A percentile compares a stretch with the other conserved stretches of the same genome.
Evolutionary conservation across 2,329 filamentous ascomycete species (phyloP).

Genomic region (Ascochyta clinopodiicola): DNA sequence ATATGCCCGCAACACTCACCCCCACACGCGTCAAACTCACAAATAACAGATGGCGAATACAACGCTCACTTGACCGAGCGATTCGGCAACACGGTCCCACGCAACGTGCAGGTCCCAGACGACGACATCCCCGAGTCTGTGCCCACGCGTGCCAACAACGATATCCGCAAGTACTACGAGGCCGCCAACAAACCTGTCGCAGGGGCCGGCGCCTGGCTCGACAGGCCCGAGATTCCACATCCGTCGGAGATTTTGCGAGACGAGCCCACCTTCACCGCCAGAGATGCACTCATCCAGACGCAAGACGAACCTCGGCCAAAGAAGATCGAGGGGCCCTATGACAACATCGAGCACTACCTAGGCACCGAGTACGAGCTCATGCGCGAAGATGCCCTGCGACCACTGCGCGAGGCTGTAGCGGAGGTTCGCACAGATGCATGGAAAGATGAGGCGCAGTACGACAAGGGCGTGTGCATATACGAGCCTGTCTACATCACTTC

Average conservation of each 20-base stretch:
- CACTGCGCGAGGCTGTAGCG: slow-evolving; percentile 71
- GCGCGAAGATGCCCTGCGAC: slow-evolving; percentile 74
- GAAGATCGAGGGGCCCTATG: slow-evolving; percentile 60
- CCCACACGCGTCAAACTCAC: neutral
- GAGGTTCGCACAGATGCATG: slow-evolving; percentile 36
- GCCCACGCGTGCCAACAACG: slow-evolving; percentile 24
- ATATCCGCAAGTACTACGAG: slow-evolving; percentile 38
- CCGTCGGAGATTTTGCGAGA: slow-evolving; percentile 56
- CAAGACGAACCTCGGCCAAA: slow-evolving; percentile 33
- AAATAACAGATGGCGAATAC: slow-evolving; percentile 21
- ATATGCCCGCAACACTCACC: neutral
- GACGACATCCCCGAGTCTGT: slow-evolving; percentile 23
- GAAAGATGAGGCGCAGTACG: slow-evolving; percentile 59
- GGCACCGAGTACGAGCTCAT: slow-evolving; percentile 76
- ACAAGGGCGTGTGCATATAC: slow-evolving; percentile 46
- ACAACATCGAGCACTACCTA: slow-evolving; percentile 70
- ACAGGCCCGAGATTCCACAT: slow-evolving; percentile 62
- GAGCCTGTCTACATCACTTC: slow-evolving; percentile 69
- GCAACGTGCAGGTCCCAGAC: slow-evolving; percentile 10
- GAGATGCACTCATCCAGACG: slow-evolving; percentile 28
- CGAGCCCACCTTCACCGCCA: slow-evolving; percentile 4
- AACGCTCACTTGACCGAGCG: slow-evolving; percentile 28
- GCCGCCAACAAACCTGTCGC: slow-evolving; percentile 21
- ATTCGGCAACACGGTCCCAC: slow-evolving; percentile 7
- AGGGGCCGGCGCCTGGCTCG: slow-evolving; percentile 35